A percentile compares a stretch with the other conserved stretches of the same genome.
phyloP scores from a whole-genome alignment of 140 eudicot genomes.

The Cichorium intybus region DNA sequence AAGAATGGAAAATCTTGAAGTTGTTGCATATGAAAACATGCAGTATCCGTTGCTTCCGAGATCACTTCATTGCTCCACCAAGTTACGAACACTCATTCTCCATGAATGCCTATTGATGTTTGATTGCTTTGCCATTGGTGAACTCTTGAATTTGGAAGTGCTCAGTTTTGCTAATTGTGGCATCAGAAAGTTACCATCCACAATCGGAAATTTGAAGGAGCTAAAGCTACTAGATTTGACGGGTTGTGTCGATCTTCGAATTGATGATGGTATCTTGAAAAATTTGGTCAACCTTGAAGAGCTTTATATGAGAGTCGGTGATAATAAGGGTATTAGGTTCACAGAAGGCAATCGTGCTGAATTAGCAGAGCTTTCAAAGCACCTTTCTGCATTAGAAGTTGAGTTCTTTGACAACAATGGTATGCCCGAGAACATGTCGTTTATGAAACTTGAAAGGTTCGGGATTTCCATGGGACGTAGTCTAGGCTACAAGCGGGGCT shows the following conservation, averaged over 20 bases:
- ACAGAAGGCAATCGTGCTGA: neutral
- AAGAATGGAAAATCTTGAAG: constrained; percentile 3
- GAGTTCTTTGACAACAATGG: neutral
- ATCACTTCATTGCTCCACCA: constrained; percentile 4
- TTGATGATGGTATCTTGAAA: neutral
- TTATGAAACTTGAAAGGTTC: neutral
- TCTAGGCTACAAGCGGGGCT: too few relatives aligned
- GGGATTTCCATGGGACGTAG: neutral
- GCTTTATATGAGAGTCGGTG: constrained; percentile 4
- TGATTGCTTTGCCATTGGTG: neutral
- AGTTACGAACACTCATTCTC: constrained; percentile 14
- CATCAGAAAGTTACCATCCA: neutral
- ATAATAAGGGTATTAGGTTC: too few relatives aligned
- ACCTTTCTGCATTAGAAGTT: neutral
- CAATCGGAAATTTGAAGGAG: neutral
- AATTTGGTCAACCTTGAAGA: neutral
- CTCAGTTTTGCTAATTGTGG: constrained; percentile 3
- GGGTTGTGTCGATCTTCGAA: neutral
- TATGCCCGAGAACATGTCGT: neutral
- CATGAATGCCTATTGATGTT: neutral
- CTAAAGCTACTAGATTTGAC: neutral
- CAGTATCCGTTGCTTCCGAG: neutral
- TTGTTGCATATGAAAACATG: neutral
- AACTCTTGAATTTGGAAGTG: neutral
- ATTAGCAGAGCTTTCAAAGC: neutral